A percentile compares a stretch with the other conserved stretches of the same genome.
Conservation (phyloP, 225 moss, liverwort and hornwort species). For the Sphagnum contortum region DNA sequence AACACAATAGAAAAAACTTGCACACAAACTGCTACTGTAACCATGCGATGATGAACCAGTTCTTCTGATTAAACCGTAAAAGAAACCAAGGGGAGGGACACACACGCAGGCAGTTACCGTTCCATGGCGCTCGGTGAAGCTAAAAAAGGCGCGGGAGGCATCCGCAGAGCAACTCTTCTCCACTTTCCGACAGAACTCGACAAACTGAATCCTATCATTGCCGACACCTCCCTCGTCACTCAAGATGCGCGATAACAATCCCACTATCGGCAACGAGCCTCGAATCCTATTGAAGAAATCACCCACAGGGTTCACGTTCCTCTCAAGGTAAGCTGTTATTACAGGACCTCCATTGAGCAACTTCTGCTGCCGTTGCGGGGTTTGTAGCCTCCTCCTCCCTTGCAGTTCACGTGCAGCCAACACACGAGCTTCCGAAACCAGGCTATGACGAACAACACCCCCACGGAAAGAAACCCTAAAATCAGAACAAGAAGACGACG, state of each 20-base stretch:
- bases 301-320: conserved; percentile 38
- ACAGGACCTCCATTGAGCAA: conserved; percentile 18
- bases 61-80: no score
- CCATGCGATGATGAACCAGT: no score
- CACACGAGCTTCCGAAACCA: no score
- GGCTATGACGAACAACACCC: no score
- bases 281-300: conserved; percentile 65
- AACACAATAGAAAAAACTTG: no score
- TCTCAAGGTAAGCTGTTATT: conserved; percentile 69
- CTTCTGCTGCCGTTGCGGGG: conserved; percentile 30
- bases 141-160: conserved; percentile 59
- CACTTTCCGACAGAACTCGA: conserved; percentile 79
- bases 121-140: conserved; percentile 68
- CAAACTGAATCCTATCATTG: conserved; percentile 67
- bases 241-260: conserved; percentile 75
- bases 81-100: no score
- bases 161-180: conserved; percentile 53
- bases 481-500: no score
- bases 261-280: conserved; percentile 70
- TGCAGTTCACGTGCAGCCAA: no score
- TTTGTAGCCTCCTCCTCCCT: no score
- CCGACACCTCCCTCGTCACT: conserved; percentile 89
- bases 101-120: conserved; percentile 17
- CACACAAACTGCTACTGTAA: no score
- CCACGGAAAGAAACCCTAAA: no score